Conservation (phyloP, 2,329 filamentous ascomycete species). For the Fusarium sp. region DNA sequence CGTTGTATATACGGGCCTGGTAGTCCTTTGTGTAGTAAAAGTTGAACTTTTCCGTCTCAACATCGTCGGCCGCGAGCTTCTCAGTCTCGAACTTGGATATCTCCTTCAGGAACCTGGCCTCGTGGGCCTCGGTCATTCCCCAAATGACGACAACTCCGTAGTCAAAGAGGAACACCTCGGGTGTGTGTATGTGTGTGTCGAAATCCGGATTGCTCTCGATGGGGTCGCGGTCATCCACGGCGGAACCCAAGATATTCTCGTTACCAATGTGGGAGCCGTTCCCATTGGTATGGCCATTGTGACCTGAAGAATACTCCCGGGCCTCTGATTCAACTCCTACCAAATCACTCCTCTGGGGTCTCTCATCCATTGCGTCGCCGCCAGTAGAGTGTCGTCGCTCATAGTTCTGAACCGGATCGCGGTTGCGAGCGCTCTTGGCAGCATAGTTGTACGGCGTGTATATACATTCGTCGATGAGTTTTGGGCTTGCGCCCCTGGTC, state of each 20-base stretch:
- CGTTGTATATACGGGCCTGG: slow-evolving; percentile 98
- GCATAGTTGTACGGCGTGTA: slow-evolving; percentile 91
- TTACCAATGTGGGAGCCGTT: slow-evolving; percentile 44
- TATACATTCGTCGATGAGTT: slow-evolving; percentile 96
- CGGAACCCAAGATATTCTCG: slow-evolving; percentile 52
- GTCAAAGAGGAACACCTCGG: slow-evolving; percentile 95
- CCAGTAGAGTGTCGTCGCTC: slow-evolving; percentile 83
- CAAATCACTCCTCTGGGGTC: slow-evolving; percentile 67
- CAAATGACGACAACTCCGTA: slow-evolving; percentile 98
- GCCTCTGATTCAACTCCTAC: slow-evolving; percentile 56
- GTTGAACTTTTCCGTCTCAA: slow-evolving; percentile 98
- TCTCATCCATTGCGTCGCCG: slow-evolving; percentile 64
- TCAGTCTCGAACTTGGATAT: slow-evolving; percentile 94
- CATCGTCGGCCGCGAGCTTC: slow-evolving; percentile 87
- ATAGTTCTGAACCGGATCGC: slow-evolving; percentile 59
- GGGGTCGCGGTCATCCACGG: slow-evolving; percentile 51
- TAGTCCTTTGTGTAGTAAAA: slow-evolving; percentile 99
- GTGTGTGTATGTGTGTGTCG: slow-evolving; percentile 88
- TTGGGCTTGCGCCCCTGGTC: slow-evolving; percentile 83
- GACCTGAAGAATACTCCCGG: slow-evolving; percentile 45
- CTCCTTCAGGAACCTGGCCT: slow-evolving; percentile 92
- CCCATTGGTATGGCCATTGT: slow-evolving; percentile 41
- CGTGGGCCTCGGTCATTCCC: slow-evolving; percentile 94
- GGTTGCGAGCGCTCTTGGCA: slow-evolving; percentile 54
- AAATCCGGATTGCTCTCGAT: slow-evolving; percentile 74